Conservation (phyloP, 495 filamentous ascomycete genomes). For the Neurospora sp. region DNA sequence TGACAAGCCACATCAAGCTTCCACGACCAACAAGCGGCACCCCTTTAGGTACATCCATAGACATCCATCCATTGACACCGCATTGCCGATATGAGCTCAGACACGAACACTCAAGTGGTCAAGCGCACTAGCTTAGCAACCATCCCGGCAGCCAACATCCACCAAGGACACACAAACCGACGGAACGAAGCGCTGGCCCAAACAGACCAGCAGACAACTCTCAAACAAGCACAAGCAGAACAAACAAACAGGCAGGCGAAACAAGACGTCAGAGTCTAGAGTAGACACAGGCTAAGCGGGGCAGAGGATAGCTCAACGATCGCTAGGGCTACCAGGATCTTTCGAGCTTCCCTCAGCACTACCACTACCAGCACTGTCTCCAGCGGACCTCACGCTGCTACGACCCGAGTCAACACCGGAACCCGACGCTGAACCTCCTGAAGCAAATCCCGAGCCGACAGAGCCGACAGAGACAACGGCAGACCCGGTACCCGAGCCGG, state of each 20-base stretch:
- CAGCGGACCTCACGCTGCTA: constrained; percentile 29
- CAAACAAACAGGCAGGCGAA: background rate
- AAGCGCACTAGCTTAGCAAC: background rate
- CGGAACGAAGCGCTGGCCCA: background rate
- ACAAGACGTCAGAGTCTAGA: background rate
- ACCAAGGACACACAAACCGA: background rate
- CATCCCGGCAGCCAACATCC: background rate
- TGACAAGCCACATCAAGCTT: background rate
- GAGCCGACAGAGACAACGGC: constrained; percentile 15
- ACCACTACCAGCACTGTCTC: constrained; percentile 11
- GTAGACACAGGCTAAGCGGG: background rate
- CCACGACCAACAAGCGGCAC: background rate
- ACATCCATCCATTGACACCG: background rate
- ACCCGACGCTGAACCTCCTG: constrained; percentile 14
- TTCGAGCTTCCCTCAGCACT: constrained; percentile 14
- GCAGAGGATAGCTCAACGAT: background rate
- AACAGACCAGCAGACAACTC: background rate
- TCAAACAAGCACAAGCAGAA: constrained; percentile 1
- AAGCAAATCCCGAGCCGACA: constrained; percentile 15
- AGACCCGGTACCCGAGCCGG: constrained; percentile 16
- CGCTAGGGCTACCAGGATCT: constrained; percentile 22
- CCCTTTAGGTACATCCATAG: background rate
- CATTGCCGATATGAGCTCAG: background rate
- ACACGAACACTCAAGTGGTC: background rate
- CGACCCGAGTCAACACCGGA: constrained; percentile 20